Evolutionary conservation across 257 asterid species (phyloP).

Genomic region (Apocynum venetum): DNA sequence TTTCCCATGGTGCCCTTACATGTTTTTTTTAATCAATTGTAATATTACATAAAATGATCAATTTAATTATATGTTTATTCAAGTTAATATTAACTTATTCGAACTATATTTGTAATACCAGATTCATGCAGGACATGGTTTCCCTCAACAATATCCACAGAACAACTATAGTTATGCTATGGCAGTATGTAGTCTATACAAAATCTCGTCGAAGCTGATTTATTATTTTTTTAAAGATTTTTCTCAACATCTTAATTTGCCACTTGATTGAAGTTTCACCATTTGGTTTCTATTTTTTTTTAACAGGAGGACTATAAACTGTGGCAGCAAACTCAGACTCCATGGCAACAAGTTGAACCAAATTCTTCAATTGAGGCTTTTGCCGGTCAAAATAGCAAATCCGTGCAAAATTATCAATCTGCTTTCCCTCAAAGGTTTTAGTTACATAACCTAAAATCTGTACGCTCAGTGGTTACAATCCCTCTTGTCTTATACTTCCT

Average conservation of each 20-base stretch:
- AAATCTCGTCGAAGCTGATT: neutral
- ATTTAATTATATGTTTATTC: neutral
- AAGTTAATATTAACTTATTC: neutral
- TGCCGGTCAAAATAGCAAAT: neutral
- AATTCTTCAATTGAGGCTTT: neutral
- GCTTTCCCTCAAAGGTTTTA: neutral
- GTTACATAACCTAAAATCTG: neutral
- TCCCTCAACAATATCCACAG: neutral
- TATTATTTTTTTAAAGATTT: neutral
- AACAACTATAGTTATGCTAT: neutral
- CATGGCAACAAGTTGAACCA: neutral
- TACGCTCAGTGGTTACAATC: neutral
- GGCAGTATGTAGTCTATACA: neutral
- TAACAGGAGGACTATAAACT: neutral
- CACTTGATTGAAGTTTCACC: neutral
- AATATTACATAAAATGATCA: neutral
- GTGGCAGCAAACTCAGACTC: neutral
- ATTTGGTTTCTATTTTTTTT: neutral
- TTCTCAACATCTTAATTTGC: neutral
- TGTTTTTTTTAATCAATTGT: neutral
- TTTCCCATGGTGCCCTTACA: neutral
- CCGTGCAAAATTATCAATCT: neutral
- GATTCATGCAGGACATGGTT: neutral
- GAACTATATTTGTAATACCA: neutral
- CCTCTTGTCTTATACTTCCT: too few species aligned